Base-by-base conservation (phyloP, 2,329 filamentous ascomycete species). In the Acarospora socialis region DNA sequence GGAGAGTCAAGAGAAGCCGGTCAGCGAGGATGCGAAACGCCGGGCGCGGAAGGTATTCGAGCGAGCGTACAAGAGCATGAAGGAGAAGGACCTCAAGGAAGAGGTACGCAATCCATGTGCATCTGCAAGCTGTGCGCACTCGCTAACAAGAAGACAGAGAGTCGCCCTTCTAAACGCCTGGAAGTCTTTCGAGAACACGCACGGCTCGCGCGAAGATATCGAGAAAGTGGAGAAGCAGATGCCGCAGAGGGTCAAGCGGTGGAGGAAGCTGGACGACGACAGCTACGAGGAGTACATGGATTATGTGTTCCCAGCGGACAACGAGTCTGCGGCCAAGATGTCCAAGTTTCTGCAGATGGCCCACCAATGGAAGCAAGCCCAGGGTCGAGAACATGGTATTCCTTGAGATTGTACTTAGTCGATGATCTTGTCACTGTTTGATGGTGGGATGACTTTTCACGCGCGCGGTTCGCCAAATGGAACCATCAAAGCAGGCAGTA, bases 241-340 rank as follows among this genome's bases (percentile, higher is more conserved):
- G 84, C 90, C 90, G 20, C 72, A 86, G 43, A 77, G 77, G 58
- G 81, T 82, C 50, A 95, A 93, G 75, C 87, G 90, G 67, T 70
- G 83, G 49, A 77, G 90, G 55, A 83, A 76, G 68, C 58, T 93
- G 54, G 86, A 92, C 52, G 87, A 94, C 57, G 86, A 90, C 53
- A 77, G 73, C 21, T 94, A 83, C 62, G 84, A 98, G 66, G 90
- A 98, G 61, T 95, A 93, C 56, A 73, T 90, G 59, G 90, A 95
- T 55, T 95, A 92, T 48, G 73, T 98, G 20, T 98, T 98, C 72
- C 90, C 90, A 1, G 84, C 82, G 4, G 90, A 95, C 60, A 86
- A 94, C 54, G 73, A 82, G 59, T 78, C 82, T 51, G 78, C 79
- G 34, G 79, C 79, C 44, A 86, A 81, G 47, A 61, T 94, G 55